A percentile compares a stretch with the other conserved stretches of the same genome.
Evolutionary conservation across 768 basidiomycete species (phyloP).

Genomic region (Lactarius vividus): DNA sequence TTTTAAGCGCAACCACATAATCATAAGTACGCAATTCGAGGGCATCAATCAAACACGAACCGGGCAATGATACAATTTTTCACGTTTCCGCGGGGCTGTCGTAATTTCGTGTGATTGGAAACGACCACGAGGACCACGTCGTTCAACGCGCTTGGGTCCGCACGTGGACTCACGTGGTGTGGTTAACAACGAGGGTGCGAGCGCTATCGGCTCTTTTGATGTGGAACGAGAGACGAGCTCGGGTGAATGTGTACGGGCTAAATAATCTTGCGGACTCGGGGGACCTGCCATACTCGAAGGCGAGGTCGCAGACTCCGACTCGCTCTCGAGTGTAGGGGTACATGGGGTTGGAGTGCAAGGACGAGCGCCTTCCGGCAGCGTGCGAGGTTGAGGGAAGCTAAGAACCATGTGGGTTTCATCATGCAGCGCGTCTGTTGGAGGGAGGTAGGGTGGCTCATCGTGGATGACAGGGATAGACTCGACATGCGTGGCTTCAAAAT

Average conservation of each 20-base stretch:
- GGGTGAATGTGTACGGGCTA: slow-evolving; percentile 6
- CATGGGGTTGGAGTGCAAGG: slow-evolving; percentile 19
- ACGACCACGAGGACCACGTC: slow-evolving; percentile 27
- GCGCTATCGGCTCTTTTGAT: slow-evolving; percentile 22
- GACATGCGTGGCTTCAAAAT: slow-evolving; percentile 47
- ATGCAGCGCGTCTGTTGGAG: slow-evolving; percentile 16
- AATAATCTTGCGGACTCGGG: slow-evolving; percentile 20
- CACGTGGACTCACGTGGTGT: slow-evolving; percentile 23
- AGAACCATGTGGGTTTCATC: slow-evolving; percentile 30
- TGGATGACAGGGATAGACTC: slow-evolving; percentile 26
- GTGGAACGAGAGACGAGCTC: slow-evolving; percentile 1
- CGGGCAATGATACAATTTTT: slow-evolving; percentile 28
- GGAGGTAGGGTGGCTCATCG: slow-evolving; percentile 19
- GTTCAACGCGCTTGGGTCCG: slow-evolving; percentile 21
- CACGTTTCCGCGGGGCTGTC: slow-evolving; percentile 26
- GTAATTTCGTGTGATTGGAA: slow-evolving; percentile 25
- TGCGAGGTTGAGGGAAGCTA: slow-evolving; percentile 36
- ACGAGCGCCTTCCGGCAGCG: slow-evolving; percentile 29
- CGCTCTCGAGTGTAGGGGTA: slow-evolving; percentile 18
- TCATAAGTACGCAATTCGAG: slow-evolving; percentile 2
- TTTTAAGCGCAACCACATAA: slow-evolving; percentile 19
- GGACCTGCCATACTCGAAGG: slow-evolving; percentile 13
- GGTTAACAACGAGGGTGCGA: slow-evolving; percentile 22
- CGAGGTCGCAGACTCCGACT: slow-evolving; percentile 21
- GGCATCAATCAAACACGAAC: slow-evolving; percentile 13